A percentile compares a stretch with the other conserved stretches of the same genome.
Evolutionary conservation across 345 rosid genomes (phyloP).

Genomic region (Pistacia atlantica): DNA sequence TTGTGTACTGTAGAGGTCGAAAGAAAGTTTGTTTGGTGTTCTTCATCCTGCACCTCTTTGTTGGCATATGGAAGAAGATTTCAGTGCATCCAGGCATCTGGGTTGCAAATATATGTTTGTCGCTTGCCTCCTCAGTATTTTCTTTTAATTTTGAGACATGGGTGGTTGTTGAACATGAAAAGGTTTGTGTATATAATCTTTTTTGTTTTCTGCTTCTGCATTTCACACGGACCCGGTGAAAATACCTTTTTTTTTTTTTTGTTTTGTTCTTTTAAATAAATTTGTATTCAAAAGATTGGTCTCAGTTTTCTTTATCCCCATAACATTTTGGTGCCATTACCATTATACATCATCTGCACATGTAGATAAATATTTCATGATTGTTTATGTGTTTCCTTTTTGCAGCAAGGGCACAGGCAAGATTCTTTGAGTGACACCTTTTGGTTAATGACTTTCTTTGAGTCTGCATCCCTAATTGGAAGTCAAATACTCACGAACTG

Average conservation of each 20-base stretch:
- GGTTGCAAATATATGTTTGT: conserved; percentile 61
- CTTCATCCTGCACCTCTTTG: conserved; percentile 69
- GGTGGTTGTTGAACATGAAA: conserved; percentile 79
- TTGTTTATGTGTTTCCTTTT: conserved; percentile 18
- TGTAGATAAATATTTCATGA: not conserved
- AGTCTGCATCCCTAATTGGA: conserved; percentile 72
- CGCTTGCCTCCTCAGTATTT: conserved; percentile 69
- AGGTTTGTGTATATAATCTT: conserved; percentile 47
- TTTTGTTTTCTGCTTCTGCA: not conserved
- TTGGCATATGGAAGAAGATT: conserved; percentile 77
- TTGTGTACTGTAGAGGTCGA: conserved; percentile 58
- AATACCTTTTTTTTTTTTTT: not conserved
- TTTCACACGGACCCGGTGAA: not conserved
- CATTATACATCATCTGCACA: not conserved
- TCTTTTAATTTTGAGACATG: conserved; percentile 86
- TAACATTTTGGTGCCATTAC: not conserved
- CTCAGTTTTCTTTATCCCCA: not conserved
- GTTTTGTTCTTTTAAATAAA: not conserved
- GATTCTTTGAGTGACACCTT: conserved; percentile 78
- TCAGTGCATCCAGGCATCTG: conserved; percentile 52
- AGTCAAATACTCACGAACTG: conserved; percentile 80
- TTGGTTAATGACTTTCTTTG: conserved; percentile 88
- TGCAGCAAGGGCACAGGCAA: conserved; percentile 84
- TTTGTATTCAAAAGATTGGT: not conserved
- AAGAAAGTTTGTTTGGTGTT: conserved; percentile 71